These are phyloP conservation scores for Hypsizygus ulmarius DNA, from an alignment of 1,284 basidiomycete species.

Conservation along the genomic window DNA sequence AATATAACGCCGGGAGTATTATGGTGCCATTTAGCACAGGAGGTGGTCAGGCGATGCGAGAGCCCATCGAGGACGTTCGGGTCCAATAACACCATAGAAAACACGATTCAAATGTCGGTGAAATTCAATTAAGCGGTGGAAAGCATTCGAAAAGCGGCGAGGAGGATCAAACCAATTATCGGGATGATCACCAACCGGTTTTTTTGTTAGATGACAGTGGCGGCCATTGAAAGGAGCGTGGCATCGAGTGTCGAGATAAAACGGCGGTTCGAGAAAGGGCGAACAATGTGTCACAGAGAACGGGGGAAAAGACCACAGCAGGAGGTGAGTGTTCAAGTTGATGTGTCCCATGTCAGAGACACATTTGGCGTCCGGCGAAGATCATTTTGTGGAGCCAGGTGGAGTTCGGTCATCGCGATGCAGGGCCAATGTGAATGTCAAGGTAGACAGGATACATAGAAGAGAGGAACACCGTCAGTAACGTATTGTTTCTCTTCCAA, in stretches of 20 bases:
- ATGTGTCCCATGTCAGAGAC: background rate
- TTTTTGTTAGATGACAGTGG: no score
- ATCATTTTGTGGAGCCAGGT: background rate
- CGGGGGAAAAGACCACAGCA: slow-evolving; percentile 5
- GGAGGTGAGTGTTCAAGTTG: slow-evolving; percentile 7
- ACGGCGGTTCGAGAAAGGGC: no score
- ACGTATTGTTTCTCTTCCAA: slow-evolving; percentile 1
- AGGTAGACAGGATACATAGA: slow-evolving; percentile 11
- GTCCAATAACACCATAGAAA: background rate
- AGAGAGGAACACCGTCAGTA: slow-evolving; percentile 14
- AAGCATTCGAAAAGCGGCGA: no score
- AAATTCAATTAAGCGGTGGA: background rate
- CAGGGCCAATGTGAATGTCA: background rate
- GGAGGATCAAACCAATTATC: no score
- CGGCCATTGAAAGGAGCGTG: no score
- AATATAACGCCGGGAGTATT: background rate
- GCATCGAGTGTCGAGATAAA: no score
- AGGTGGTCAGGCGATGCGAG: background rate
- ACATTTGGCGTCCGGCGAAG: background rate
- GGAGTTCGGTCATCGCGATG: slow-evolving; percentile 1
- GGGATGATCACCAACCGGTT: no score
- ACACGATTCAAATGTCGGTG: background rate
- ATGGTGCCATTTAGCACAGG: background rate
- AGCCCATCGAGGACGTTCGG: background rate
- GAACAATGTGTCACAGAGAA: no score